Base-by-base conservation (phyloP, 495 filamentous ascomycete genomes). In the Aspergillus sclerotioniger region DNA sequence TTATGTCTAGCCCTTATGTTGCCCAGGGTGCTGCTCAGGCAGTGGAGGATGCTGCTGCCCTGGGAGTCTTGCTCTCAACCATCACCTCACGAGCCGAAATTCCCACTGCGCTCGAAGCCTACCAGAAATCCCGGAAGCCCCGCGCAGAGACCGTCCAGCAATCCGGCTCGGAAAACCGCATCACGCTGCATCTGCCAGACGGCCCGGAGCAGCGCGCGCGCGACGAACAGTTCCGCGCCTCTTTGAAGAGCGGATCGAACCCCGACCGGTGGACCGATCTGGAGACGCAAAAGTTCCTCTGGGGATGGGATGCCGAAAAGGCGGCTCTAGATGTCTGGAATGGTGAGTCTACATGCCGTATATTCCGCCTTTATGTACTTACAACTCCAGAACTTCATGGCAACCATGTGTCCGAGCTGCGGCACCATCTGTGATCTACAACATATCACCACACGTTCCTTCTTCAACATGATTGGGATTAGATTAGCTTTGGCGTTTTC, bases 11-110 rank as follows among this genome's bases (percentile, higher is more conserved):
- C 3, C 75, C 75, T 0, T 76, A 78, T 29, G 60, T 76, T 49
- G 78, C 73, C 10, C 80, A 84, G 70, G 81, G 81, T 17, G 80
- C 82, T 6, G 80, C 80, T 8, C 75, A 76, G 48, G 76, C 80
- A 15, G 72, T 84, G 37, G 81, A 84, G 65, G 81, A 84, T 52
- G 81, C 78, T 6, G 82, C 80, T 12, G 80, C 80, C 0, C 68
- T 83, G 6, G 82, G 80, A 2, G 63, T 75, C 4, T 64, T 84
- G 1, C 66, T 84, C 8, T 73, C 70, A 1, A 63, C 57, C 3
- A 77, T 82, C 45, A 64, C 67, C 7, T 65, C 69, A 6, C 70
- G 59, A 7, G 55, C 61, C 8, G 75, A 81, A 8, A 73, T 82
- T 15, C 68, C 72, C 7, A 54, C 53, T 2, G 77, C 75, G 0